phyloP scores from a whole-genome alignment of 306 rosid species.

The Cicer bijugum region DNA sequence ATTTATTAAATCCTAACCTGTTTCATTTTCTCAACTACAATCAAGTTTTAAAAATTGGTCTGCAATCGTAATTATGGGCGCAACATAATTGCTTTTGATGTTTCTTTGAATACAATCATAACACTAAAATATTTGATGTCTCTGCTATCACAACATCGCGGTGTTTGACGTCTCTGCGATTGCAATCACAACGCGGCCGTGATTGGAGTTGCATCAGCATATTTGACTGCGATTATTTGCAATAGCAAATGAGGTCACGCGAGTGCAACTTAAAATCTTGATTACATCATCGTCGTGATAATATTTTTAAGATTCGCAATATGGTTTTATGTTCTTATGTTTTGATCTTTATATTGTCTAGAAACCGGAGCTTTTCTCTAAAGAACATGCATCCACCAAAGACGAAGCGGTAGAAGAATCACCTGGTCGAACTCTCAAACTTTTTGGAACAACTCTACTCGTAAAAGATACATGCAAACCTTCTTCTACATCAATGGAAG shows the following conservation, averaged over 20 bases:
- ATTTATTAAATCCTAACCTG: conserved; percentile 35
- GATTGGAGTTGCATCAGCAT: conserved; percentile 2
- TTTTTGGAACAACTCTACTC: conserved; percentile 71
- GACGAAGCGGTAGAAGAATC: conserved; percentile 53
- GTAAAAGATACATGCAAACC: conserved; percentile 53
- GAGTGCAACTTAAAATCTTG: background rate
- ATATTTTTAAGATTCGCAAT: background rate
- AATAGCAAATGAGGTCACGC: background rate
- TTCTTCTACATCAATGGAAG: conserved; percentile 39
- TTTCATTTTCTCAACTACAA: conserved; percentile 13
- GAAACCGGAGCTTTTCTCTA: conserved; percentile 55
- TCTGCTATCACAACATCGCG: background rate
- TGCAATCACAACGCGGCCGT: background rate
- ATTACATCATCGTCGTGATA: background rate
- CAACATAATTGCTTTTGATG: background rate
- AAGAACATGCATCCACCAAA: conserved; percentile 41
- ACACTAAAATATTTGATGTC: background rate
- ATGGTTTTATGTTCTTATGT: conserved; percentile 38
- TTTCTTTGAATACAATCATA: background rate
- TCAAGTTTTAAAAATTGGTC: background rate
- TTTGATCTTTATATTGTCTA: conserved; percentile 42
- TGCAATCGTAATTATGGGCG: background rate
- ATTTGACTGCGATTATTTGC: background rate
- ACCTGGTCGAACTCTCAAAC: conserved; percentile 60
- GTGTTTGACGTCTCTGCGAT: background rate